These are phyloP conservation scores for Sarcocystis neurona DNA, from an alignment of 169 alveolate genomes.

Conservation along the genomic window DNA sequence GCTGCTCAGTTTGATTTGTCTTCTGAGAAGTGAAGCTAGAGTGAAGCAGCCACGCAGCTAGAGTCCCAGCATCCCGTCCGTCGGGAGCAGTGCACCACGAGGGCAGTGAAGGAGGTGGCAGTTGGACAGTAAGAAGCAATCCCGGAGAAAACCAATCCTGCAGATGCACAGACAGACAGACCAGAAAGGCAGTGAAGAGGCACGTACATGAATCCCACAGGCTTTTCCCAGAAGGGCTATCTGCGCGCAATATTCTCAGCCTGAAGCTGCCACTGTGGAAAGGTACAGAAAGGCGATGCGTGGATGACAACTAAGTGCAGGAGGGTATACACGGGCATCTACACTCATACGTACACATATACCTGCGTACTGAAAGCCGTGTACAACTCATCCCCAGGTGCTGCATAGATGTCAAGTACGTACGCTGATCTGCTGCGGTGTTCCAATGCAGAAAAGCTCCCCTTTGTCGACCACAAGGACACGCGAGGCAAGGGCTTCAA, in stretches of 20 bases:
- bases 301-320: too few relatives aligned
- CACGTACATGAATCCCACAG: too few relatives aligned
- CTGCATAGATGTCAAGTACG: background rate
- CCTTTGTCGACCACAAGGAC: background rate
- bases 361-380: too few relatives aligned
- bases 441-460: background rate
- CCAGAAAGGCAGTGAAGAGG: too few relatives aligned
- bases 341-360: too few relatives aligned
- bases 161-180: background rate
- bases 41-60: background rate
- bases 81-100: background rate
- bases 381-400: too few relatives aligned
- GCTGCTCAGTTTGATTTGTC: too few relatives aligned
- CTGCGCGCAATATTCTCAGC: too few relatives aligned
- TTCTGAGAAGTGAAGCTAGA: background rate
- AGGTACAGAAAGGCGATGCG: too few relatives aligned
- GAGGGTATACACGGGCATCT: too few relatives aligned
- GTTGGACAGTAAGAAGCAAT: background rate
- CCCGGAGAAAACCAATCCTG: conserved; percentile 1
- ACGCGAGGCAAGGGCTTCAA: background rate
- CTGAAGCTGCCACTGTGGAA: too few relatives aligned
- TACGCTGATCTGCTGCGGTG: background rate
- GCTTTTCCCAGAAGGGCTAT: too few relatives aligned
- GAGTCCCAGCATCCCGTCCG: background rate
- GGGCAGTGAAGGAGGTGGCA: background rate